Base-by-base conservation (phyloP, 208 protist species). In the Leishmania martiniquensis region DNA sequence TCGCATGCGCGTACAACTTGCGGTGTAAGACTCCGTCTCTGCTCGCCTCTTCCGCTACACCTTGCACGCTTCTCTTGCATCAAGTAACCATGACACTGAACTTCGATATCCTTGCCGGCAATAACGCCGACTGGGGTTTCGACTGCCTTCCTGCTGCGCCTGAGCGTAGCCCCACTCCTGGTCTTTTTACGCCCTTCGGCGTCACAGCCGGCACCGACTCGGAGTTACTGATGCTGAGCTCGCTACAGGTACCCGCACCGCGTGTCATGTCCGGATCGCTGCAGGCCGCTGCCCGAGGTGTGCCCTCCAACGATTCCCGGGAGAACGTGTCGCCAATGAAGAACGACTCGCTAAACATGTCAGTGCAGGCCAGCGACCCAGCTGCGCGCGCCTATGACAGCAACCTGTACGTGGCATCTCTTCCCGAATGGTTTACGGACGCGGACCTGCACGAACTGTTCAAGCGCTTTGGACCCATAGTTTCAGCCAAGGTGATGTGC, bases 401-500 rank as follows among this genome's bases (percentile, higher is more conserved):
- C 78, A 95, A 95, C 87, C 32, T 93, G 13, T 95, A 95, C 76
- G 89, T 91, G 34, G 89, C 89, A 20, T 88, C 79, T 12, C 82
- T 95, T 32, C 91, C 91, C 1, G 81, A 83, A 42, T 80, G 57
- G 62, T 93, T 84, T 73, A 92, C 84, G 12, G 91, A 95, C 44
- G 78, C 79, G 4, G 74, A 89, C 49, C 88, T 93, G 44, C 71
- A 77, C 29, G 78, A 82, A 15, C 87, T 93, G 45, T 91, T 93
- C 71, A 69, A 80, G 44, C 87, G 89, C 51, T 95, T 90, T 80
- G 91, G 91, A 37, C 75, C 72, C 39, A 91, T 96, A 68, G 37
- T 89, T 42, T 90, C 82, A 9, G 90, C 88, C 13, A 89, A 90
- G 79, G 89, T 94, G 54, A 95, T 97, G 85, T 90, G 87, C 72